Conservation (phyloP, 1,139 yeast genomes). For the Kodamaea plutei region DNA sequence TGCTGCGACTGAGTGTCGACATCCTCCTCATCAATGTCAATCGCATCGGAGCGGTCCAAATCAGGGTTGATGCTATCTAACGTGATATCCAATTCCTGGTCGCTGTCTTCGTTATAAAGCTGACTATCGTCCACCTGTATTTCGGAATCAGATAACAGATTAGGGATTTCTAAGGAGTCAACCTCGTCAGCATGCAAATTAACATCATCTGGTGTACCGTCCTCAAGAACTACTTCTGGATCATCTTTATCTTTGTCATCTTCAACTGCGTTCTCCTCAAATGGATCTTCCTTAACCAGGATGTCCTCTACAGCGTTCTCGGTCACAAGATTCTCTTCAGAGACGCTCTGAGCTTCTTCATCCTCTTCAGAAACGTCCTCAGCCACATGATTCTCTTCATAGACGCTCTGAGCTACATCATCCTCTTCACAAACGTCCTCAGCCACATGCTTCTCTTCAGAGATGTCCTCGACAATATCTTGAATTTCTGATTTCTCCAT, state of each 20-base stretch:
- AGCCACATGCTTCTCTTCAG: neutral
- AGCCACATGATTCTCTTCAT: neutral
- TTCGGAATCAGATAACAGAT: too few species aligned
- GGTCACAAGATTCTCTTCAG: neutral
- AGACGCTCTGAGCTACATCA: neutral
- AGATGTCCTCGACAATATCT: too few species aligned
- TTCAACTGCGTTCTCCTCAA: constrained; percentile 1
- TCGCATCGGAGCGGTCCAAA: too few species aligned
- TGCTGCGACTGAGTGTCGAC: too few species aligned
- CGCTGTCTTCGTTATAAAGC: constrained; percentile 1
- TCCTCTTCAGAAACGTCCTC: neutral
- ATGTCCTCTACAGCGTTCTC: neutral
- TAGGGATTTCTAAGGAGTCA: too few species aligned
- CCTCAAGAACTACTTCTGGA: too few species aligned
- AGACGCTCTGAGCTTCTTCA: too few species aligned
- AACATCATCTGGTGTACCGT: neutral
- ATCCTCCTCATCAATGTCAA: too few species aligned
- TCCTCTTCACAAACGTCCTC: constrained; percentile 1
- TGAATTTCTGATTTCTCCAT: too few species aligned
- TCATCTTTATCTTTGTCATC: constrained; percentile 1
- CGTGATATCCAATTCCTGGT: constrained; percentile 2
- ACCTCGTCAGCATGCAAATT: neutral
- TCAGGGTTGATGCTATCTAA: constrained; percentile 6
- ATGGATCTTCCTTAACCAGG: neutral
- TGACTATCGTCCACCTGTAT: neutral